Evolutionary conservation across 2,329 filamentous ascomycete species (phyloP).

Genomic region (Fusarium fracticaudum): DNA sequence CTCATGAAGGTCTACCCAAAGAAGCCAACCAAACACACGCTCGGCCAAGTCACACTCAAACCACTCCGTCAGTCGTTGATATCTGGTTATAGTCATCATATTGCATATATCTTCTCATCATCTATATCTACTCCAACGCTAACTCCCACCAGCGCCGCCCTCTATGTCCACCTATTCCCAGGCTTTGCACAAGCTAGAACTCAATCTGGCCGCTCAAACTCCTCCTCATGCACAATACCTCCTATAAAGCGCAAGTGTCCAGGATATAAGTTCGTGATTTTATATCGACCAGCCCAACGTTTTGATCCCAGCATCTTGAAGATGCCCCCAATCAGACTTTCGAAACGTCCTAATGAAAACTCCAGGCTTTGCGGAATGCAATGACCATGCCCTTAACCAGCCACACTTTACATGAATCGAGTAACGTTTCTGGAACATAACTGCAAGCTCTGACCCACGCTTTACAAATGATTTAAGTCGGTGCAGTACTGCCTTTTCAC

Average conservation of each 20-base stretch:
- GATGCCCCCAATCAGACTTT: conserved; percentile 35
- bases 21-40: not conserved
- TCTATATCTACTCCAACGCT: conserved; percentile 22
- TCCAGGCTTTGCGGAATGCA: conserved; percentile 43
- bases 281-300: conserved; percentile 30
- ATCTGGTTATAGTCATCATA: not conserved
- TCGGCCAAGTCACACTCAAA: not conserved
- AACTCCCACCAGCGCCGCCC: not conserved
- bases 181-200: not conserved
- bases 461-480: conserved; percentile 27
- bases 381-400: conserved; percentile 37
- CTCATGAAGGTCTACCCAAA: not conserved
- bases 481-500: conserved; percentile 37
- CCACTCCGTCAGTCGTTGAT: not conserved
- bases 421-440: conserved; percentile 13
- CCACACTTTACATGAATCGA: conserved; percentile 40
- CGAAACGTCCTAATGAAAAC: conserved; percentile 33
- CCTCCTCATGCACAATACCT: not conserved
- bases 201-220: not conserved
- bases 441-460: conserved; percentile 1
- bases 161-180: not conserved
- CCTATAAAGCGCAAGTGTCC: not conserved
- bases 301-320: conserved; percentile 36
- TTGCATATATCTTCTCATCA: not conserved
- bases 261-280: conserved; percentile 28